Evolutionary conservation across 805 yeast genomes (phyloP).

Genomic region (Starmerella tilneyi): DNA sequence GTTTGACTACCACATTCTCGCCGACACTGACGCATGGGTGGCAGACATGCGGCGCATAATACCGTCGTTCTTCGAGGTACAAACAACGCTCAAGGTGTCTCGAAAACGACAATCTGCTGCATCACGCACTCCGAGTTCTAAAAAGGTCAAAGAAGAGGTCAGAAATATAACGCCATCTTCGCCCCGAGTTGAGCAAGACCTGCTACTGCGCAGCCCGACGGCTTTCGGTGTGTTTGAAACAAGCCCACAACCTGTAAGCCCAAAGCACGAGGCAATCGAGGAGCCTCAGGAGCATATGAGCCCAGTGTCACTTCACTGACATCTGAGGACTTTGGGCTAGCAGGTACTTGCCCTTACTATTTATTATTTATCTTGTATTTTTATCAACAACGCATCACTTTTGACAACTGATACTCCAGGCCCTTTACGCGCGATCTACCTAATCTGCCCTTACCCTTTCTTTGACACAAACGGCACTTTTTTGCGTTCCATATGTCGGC

Average conservation of each 20-base stretch:
- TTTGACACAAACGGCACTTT: too few species aligned
- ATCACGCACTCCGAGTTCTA: constrained; percentile 4
- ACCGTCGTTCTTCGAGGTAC: constrained; percentile 55
- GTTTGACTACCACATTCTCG: constrained; percentile 67
- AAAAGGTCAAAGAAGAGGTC: constrained; percentile 16
- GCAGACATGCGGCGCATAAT: constrained; percentile 41
- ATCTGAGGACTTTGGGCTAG: neutral
- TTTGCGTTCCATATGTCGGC: neutral
- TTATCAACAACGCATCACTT: too few species aligned
- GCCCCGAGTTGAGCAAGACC: neutral
- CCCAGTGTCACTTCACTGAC: constrained; percentile 1
- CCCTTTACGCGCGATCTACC: too few species aligned
- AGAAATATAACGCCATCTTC: neutral
- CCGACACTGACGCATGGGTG: constrained; percentile 81
- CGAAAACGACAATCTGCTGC: constrained; percentile 11
- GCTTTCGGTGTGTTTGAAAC: neutral
- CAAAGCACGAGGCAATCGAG: neutral
- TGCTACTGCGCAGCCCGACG: constrained; percentile 1
- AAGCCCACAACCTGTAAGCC: neutral
- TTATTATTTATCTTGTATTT: neutral
- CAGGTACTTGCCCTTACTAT: too few species aligned
- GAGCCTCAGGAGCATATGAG: constrained; percentile 4
- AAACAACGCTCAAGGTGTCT: constrained; percentile 26
- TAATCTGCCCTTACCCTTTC: too few species aligned
- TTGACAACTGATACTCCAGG: neutral